These are phyloP conservation scores for Sugiyamaella qingdaonensis DNA, from an alignment of 805 yeast species.

Conservation along the genomic window DNA sequence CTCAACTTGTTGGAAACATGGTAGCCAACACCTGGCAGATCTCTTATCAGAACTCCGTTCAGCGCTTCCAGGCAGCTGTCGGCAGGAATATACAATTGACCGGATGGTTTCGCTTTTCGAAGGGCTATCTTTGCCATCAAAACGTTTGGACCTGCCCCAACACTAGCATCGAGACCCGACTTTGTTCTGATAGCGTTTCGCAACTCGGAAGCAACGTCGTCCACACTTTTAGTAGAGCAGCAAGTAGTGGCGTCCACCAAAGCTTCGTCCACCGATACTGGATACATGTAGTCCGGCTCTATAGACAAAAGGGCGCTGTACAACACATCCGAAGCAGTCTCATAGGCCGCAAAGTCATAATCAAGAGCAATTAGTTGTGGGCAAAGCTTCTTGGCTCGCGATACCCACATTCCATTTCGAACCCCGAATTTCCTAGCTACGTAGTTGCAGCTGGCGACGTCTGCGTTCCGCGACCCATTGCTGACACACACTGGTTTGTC, in stretches of 20 bases:
- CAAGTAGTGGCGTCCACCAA: constrained; percentile 57
- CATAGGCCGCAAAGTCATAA: constrained; percentile 74
- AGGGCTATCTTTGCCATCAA: constrained; percentile 73
- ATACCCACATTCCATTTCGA: constrained; percentile 86
- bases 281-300: constrained; percentile 50
- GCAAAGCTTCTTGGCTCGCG: constrained; percentile 58
- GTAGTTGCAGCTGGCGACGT: constrained; percentile 89
- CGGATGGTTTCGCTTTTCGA: constrained; percentile 76
- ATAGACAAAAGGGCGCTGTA: constrained; percentile 53
- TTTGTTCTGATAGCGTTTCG: constrained; percentile 38
- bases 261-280: constrained; percentile 91
- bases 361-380: constrained; percentile 61
- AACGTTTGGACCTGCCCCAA: constrained; percentile 74
- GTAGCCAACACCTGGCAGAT: constrained; percentile 42
- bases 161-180: constrained; percentile 67
- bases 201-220: neutral
- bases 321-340: constrained; percentile 55
- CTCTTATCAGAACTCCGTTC: constrained; percentile 35
- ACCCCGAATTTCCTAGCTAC: constrained; percentile 77
- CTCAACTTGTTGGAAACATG: constrained; percentile 44
- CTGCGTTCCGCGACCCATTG: constrained; percentile 48
- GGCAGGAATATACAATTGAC: constrained; percentile 41
- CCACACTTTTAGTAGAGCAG: neutral
- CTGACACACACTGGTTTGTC: constrained; percentile 62
- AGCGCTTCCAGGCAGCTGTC: constrained; percentile 34